These are phyloP conservation scores for Heterobasidion irregulare DNA, from an alignment of 1,284 basidiomycete species.

Conservation along the genomic window DNA sequence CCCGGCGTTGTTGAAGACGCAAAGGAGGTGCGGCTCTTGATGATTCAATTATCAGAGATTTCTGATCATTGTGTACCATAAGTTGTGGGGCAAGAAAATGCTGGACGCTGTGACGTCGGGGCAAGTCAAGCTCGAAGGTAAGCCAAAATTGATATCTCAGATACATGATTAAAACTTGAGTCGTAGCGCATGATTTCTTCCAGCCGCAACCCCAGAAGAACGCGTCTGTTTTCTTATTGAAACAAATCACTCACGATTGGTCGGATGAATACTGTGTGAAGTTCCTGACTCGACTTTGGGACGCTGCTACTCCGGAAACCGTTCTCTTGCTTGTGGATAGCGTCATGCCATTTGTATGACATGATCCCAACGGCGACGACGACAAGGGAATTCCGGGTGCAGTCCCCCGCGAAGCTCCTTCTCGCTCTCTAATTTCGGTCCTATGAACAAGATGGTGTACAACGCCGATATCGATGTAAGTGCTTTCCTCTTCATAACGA, in stretches of 20 bases:
- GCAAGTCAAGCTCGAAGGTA: conserved; percentile 17
- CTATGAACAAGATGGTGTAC: neutral
- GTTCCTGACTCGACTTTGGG: neutral
- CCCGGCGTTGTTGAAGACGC: conserved; percentile 22
- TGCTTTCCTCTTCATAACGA: neutral
- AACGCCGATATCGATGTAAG: conserved; percentile 1
- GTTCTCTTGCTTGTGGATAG: conserved; percentile 2
- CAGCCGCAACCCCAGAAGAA: conserved; percentile 19
- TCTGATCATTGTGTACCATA: neutral
- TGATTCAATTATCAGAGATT: neutral
- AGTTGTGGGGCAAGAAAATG: conserved; percentile 23
- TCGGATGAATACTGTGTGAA: conserved; percentile 12
- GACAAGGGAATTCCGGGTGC: neutral
- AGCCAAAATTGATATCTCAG: neutral
- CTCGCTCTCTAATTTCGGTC: neutral
- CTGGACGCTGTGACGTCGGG: conserved; percentile 17
- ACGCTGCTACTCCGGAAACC: neutral
- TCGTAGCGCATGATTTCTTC: conserved; percentile 25
- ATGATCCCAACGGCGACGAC: neutral
- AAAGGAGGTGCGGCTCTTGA: conserved; percentile 16
- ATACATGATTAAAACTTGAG: neutral
- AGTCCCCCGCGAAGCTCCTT: neutral
- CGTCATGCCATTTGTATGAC: conserved; percentile 1
- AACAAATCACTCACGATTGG: conserved; percentile 28
- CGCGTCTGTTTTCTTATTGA: conserved; percentile 22